These are phyloP conservation scores for Sugiyamaella boreocaroliniensis DNA, from an alignment of 805 yeast genomes.

Conservation along the genomic window DNA sequence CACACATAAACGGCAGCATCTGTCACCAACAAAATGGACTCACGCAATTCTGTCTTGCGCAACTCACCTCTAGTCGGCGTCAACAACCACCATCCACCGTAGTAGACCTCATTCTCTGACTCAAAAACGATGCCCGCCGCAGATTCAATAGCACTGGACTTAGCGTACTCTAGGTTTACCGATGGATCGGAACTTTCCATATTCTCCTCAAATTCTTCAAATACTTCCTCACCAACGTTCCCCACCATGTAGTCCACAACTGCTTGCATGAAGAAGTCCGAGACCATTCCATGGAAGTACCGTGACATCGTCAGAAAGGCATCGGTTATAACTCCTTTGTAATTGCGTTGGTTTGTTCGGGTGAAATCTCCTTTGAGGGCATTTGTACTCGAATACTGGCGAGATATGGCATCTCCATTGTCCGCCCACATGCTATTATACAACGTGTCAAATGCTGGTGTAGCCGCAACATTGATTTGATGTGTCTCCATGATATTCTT, in stretches of 20 bases:
- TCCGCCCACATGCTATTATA: conserved; percentile 53
- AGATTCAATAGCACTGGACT: conserved; percentile 22
- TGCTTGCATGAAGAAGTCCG: conserved; percentile 41
- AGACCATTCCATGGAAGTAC: conserved; percentile 39
- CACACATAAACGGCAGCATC: conserved; percentile 24
- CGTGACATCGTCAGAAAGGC: conserved; percentile 39
- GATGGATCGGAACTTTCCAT: conserved; percentile 25
- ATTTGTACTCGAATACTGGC: conserved; percentile 53
- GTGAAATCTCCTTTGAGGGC: conserved; percentile 48
- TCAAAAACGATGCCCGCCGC: conserved; percentile 20
- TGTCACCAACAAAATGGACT: conserved; percentile 26
- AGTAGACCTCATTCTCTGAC: conserved; percentile 20
- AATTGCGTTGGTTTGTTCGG: conserved; percentile 37
- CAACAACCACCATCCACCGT: conserved; percentile 34
- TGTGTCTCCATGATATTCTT: conserved; percentile 21
- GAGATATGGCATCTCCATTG: conserved; percentile 60
- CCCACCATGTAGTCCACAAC: conserved; percentile 39
- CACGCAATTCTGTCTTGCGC: conserved; percentile 15
- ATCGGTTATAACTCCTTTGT: conserved; percentile 39
- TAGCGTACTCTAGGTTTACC: conserved; percentile 26
- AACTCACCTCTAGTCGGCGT: conserved; percentile 17
- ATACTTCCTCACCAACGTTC: conserved; percentile 30
- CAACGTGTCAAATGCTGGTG: conserved; percentile 17
- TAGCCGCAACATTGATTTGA: conserved; percentile 2
- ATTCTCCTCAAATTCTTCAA: conserved; percentile 38